phyloP scores from a whole-genome alignment of 306 rosid genomes.

The Medicago arabica region DNA sequence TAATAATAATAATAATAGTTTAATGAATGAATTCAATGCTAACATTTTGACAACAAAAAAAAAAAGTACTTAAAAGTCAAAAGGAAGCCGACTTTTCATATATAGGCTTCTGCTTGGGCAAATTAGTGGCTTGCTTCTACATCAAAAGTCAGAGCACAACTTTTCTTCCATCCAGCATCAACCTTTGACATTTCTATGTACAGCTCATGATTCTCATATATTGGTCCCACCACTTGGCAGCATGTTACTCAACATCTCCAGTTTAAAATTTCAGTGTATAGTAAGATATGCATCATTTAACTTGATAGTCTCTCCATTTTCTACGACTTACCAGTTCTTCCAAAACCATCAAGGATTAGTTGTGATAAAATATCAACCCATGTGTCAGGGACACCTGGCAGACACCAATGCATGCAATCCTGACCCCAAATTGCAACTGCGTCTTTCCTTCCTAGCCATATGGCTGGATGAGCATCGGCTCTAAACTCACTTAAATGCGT shows the following conservation, averaged over 20 bases:
- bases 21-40: constrained; percentile 35
- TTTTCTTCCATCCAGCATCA: constrained; percentile 36
- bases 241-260: constrained; percentile 15
- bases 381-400: constrained; percentile 90
- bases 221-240: constrained; percentile 29
- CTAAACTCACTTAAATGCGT: constrained; percentile 81
- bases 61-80: neutral
- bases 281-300: constrained; percentile 18
- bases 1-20: neutral
- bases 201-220: constrained; percentile 28
- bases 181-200: constrained; percentile 20
- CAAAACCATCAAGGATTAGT: constrained; percentile 51
- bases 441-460: constrained; percentile 90
- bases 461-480: constrained; percentile 90
- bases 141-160: constrained; percentile 13
- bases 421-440: constrained; percentile 87
- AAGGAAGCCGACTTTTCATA: neutral
- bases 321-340: constrained; percentile 31
- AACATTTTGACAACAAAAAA: constrained; percentile 15
- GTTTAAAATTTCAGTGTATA: constrained; percentile 29
- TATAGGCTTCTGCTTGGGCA: constrained; percentile 21
- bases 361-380: constrained; percentile 82
- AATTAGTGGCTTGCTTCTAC: constrained; percentile 20
- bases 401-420: constrained; percentile 97
- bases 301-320: constrained; percentile 11